Percentiles rank a stretch among this genome's conserved stretches.
These are phyloP conservation scores for Diplodia corticola DNA, from an alignment of 2,329 filamentous ascomycete species.

Conservation along the genomic window DNA sequence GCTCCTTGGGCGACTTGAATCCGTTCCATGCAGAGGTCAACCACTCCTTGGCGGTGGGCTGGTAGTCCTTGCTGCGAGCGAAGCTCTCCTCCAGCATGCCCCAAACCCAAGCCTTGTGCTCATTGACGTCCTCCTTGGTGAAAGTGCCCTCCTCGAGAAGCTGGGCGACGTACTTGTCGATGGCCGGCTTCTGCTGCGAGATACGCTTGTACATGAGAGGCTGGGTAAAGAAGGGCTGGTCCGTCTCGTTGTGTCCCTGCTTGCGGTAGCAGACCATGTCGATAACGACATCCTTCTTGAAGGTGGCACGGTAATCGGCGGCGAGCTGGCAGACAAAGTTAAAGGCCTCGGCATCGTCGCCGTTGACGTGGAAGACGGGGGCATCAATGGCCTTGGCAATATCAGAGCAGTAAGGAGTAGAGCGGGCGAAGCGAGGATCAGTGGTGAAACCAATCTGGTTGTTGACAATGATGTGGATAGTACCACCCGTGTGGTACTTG, in stretches of 20 bases:
- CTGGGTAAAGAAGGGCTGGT: conserved; percentile 99
- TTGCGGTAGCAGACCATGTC: conserved; percentile 99
- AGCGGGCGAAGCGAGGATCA: conserved; percentile 94
- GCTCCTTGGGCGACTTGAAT: conserved; percentile 98
- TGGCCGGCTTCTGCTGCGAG: conserved; percentile 75
- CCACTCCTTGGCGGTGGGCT: conserved; percentile 96
- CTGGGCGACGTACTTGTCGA: conserved; percentile 90
- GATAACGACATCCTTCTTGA: conserved; percentile 97
- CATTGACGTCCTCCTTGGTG: conserved; percentile 94
- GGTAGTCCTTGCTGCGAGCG: conserved; percentile 94
- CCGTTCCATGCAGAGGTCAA: conserved; percentile 98
- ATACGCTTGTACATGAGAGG: conserved; percentile 99
- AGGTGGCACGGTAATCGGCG: conserved; percentile 96
- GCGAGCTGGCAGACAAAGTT: conserved; percentile 98
- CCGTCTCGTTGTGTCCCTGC: conserved; percentile 98
- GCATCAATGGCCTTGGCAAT: conserved; percentile 99
- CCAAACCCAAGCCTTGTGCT: conserved; percentile 99
- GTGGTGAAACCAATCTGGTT: conserved; percentile 99
- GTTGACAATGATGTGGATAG: conserved; percentile 96
- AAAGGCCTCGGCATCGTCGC: conserved; percentile 95
- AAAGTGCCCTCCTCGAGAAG: conserved; percentile 90
- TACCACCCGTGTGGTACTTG: conserved; percentile 95
- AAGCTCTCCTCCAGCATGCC: conserved; percentile 98
- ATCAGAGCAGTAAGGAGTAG: conserved; percentile 97
- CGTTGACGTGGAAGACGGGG: conserved; percentile 98